Conservation (phyloP, 306 rosid genomes). For the Albizia julibrissin region DNA sequence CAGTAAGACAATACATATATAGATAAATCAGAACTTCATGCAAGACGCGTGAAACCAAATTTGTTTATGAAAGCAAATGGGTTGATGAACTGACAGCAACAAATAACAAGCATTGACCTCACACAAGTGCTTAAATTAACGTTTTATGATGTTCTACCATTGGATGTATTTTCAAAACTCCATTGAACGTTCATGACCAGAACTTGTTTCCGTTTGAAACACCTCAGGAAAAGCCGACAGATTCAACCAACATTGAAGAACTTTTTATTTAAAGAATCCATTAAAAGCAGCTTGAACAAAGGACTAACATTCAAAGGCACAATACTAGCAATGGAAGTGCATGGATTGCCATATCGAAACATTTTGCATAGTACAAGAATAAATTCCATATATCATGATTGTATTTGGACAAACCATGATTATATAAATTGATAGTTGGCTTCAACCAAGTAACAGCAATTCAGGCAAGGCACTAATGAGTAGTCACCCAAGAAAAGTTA, state of each 20-base stretch:
- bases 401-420: background rate
- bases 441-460: constrained; percentile 23
- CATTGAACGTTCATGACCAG: background rate
- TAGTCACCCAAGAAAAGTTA: background rate
- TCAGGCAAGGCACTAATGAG: constrained; percentile 18
- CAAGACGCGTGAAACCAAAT: background rate
- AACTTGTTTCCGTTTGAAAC: background rate
- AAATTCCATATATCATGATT: constrained; percentile 1
- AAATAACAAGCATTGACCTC: background rate
- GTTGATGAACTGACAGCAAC: background rate
- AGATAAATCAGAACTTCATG: constrained; percentile 4
- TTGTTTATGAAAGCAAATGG: background rate
- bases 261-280: background rate
- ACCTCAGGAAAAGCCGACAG: background rate
- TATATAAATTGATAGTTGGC: background rate
- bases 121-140: constrained; percentile 18
- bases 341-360: background rate
- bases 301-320: background rate
- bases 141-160: background rate
- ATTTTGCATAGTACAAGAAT: background rate
- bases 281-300: constrained; percentile 1
- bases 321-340: background rate
- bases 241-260: background rate
- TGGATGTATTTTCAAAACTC: background rate
- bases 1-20: constrained; percentile 18